Percentiles rank a stretch among this genome's conserved stretches.
Evolutionary conservation across 1,284 basidiomycete species (phyloP).

Genomic region (Agaricales sp.): DNA sequence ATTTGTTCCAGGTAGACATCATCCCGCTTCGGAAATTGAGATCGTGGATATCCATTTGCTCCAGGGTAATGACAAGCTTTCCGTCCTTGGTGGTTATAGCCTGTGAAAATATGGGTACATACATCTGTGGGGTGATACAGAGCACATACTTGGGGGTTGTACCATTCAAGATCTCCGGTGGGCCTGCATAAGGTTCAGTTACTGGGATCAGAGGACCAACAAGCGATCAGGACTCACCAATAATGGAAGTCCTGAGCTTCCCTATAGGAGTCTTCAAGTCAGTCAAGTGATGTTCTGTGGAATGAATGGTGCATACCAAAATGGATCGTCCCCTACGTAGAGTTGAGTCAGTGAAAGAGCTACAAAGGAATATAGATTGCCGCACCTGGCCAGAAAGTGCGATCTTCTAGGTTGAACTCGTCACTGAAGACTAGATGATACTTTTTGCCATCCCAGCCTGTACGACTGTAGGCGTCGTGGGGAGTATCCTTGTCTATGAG

Average conservation of each 20-base stretch:
- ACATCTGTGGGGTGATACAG: constrained; percentile 2
- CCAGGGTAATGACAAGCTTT: constrained; percentile 67
- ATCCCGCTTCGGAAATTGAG: constrained; percentile 78
- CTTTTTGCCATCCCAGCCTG: constrained; percentile 60
- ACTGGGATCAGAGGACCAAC: constrained; percentile 2
- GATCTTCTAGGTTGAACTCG: constrained; percentile 79
- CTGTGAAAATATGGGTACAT: constrained; percentile 18
- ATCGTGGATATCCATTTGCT: constrained; percentile 51
- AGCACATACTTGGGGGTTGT: constrained; percentile 52
- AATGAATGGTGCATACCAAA: constrained; percentile 58
- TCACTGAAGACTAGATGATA: constrained; percentile 87
- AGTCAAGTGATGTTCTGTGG: background rate
- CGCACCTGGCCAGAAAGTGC: constrained; percentile 62
- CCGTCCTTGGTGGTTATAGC: constrained; percentile 62
- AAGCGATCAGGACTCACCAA: constrained; percentile 33
- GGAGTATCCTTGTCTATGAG: constrained; percentile 70
- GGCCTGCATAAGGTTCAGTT: constrained; percentile 45
- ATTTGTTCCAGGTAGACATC: constrained; percentile 80
- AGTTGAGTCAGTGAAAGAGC: background rate
- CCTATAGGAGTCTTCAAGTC: no score
- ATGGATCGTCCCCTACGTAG: constrained; percentile 52
- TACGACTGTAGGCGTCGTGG: constrained; percentile 35
- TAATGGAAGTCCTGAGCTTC: constrained; percentile 36
- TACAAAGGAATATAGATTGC: background rate
- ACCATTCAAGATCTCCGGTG: constrained; percentile 82